Evolutionary conservation across 495 filamentous ascomycete genomes (phyloP).

Genomic region (Penicillium goetzii): DNA sequence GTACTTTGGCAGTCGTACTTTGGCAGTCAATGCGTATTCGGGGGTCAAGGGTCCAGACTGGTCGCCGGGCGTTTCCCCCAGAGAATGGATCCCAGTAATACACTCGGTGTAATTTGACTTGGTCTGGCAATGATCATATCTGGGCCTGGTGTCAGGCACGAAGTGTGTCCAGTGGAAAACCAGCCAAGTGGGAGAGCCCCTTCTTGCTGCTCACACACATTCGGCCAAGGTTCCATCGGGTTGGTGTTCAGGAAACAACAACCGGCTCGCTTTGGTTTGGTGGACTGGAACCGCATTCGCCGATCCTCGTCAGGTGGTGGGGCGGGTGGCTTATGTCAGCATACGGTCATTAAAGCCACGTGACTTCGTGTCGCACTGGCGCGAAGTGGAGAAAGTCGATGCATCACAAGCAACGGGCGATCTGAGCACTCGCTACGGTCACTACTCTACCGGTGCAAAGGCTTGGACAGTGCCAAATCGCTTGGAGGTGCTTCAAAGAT

Average conservation of each 20-base stretch:
- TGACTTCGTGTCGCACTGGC: slow-evolving; percentile 40
- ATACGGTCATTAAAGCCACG: slow-evolving; percentile 22
- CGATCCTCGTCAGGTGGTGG: slow-evolving; percentile 25
- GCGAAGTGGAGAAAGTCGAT: slow-evolving; percentile 34
- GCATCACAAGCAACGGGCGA: slow-evolving; percentile 23
- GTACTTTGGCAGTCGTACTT: slow-evolving; percentile 1
- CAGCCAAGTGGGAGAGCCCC: neutral
- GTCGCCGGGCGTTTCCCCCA: slow-evolving; percentile 1
- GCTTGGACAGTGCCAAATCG: neutral
- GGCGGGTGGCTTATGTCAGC: slow-evolving; percentile 16
- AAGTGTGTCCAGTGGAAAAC: neutral
- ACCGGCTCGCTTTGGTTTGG: slow-evolving; percentile 21
- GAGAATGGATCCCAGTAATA: neutral
- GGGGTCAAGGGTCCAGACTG: slow-evolving; percentile 6
- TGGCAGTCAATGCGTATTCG: neutral
- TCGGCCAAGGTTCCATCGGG: slow-evolving; percentile 1
- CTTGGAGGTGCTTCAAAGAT: neutral
- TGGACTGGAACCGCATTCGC: slow-evolving; percentile 18
- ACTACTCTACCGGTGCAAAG: neutral
- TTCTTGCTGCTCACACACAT: slow-evolving; percentile 10
- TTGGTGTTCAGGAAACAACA: slow-evolving; percentile 21
- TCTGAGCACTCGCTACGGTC: slow-evolving; percentile 14
- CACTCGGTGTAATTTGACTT: neutral
- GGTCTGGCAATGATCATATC: neutral
- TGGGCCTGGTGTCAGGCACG: slow-evolving; percentile 2